These are phyloP conservation scores for Ustulina deusta DNA, from an alignment of 2,329 filamentous ascomycete species.

Conservation along the genomic window DNA sequence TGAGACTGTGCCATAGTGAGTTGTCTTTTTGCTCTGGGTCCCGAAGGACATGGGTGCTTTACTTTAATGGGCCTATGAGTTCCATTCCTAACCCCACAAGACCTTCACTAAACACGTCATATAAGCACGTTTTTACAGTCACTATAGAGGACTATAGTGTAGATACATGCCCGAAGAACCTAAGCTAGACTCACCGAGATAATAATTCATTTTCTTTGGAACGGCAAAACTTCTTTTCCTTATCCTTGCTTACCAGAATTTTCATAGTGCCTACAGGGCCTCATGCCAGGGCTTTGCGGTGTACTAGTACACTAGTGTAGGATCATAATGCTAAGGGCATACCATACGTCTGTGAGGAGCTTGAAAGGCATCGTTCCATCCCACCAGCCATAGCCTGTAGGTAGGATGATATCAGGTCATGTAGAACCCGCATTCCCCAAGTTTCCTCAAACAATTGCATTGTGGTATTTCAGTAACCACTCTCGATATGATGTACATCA, in stretches of 20 bases:
- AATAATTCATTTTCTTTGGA: background rate
- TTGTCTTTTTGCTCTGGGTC: too few species aligned
- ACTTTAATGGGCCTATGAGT: too few species aligned
- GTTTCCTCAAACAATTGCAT: slow-evolving; percentile 12
- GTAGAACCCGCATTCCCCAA: background rate
- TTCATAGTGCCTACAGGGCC: background rate
- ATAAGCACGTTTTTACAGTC: too few species aligned
- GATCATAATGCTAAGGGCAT: too few species aligned
- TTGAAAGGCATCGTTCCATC: slow-evolving; percentile 9
- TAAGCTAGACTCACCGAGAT: background rate
- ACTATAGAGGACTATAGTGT: too few species aligned
- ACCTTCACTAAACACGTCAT: too few species aligned
- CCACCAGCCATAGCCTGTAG: background rate
- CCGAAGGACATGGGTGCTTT: too few species aligned
- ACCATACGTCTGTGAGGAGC: slow-evolving; percentile 13
- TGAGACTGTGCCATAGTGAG: too few species aligned
- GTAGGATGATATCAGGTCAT: slow-evolving; percentile 23
- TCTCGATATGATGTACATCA: slow-evolving; percentile 2
- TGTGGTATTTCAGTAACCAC: slow-evolving; percentile 31
- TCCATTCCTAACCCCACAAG: too few species aligned
- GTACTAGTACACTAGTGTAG: background rate
- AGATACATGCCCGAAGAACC: too few species aligned
- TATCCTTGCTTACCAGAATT: too few species aligned
- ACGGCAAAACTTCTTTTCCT: too few species aligned
- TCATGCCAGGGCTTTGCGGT: background rate